These are phyloP conservation scores for Rhodotorula diobovata DNA, from an alignment of 768 basidiomycete species.

Conservation along the genomic window DNA sequence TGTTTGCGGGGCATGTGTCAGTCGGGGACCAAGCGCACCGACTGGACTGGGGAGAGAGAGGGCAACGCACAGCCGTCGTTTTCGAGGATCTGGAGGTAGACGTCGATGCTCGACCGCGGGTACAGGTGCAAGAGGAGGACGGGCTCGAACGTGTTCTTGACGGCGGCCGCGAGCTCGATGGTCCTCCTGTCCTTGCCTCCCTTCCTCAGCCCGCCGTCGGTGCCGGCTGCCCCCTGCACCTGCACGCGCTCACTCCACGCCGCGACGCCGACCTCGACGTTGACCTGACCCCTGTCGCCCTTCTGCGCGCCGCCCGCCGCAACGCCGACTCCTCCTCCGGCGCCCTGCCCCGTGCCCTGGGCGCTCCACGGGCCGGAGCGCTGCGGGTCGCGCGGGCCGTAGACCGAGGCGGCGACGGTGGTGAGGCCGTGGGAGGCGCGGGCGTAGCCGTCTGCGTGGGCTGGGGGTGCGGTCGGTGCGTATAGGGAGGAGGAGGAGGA, in stretches of 20 bases:
- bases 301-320: slow-evolving; percentile 46
- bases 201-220: slow-evolving; percentile 23
- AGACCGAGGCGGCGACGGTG: slow-evolving; percentile 77
- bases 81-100: slow-evolving; percentile 85
- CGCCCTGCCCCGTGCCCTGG: background rate
- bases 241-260: slow-evolving; percentile 76
- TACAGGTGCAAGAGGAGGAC: slow-evolving; percentile 85
- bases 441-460: slow-evolving; percentile 79
- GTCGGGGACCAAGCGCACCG: background rate
- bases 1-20: background rate
- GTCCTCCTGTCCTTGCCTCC: slow-evolving; percentile 36
- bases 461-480: slow-evolving; percentile 51
- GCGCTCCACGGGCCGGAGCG: slow-evolving; percentile 54
- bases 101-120: slow-evolving; percentile 89
- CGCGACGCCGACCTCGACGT: slow-evolving; percentile 80
- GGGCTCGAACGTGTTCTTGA: slow-evolving; percentile 93
- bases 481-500: background rate
- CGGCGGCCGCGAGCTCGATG: slow-evolving; percentile 70
- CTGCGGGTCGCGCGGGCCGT: slow-evolving; percentile 86
- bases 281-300: slow-evolving; percentile 80
- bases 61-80: slow-evolving; percentile 66
- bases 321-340: background rate
- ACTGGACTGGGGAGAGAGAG: no score
- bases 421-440: slow-evolving; percentile 83
- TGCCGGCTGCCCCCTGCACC: slow-evolving; percentile 47